phyloP scores from a whole-genome alignment of 192 early-diverging fungal genomes.

The Podila epicladia region DNA sequence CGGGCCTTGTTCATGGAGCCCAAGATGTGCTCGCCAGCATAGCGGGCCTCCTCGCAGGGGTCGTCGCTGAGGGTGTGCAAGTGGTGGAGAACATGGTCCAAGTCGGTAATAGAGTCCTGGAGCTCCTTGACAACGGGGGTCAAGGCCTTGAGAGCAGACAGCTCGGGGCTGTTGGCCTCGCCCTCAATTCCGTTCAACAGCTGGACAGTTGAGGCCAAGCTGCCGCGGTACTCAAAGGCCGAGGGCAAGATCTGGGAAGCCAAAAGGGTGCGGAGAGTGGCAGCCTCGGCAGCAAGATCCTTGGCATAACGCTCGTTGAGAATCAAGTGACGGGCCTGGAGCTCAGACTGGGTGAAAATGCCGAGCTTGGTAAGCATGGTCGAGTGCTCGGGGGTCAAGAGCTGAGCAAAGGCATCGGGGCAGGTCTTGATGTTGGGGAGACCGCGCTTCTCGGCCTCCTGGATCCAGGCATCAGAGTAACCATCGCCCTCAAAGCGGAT shows the following conservation, averaged over 20 bases:
- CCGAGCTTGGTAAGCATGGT: conserved; percentile 82
- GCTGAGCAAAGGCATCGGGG: conserved; percentile 90
- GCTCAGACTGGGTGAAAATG: conserved; percentile 89
- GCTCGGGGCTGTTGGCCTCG: conserved; percentile 68
- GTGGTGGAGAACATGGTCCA: conserved; percentile 65
- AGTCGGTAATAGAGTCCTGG: conserved; percentile 63
- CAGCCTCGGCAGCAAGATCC: conserved; percentile 93
- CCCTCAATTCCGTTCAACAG: conserved; percentile 70
- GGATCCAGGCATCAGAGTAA: conserved; percentile 95
- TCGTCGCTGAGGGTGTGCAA: conserved; percentile 65
- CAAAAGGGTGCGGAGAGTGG: conserved; percentile 88
- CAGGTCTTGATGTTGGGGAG: conserved; percentile 95
- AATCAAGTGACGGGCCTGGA: conserved; percentile 96
- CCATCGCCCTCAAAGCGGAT: conserved; percentile 98
- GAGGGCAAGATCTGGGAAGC: conserved; percentile 87
- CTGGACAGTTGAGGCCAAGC: conserved; percentile 81
- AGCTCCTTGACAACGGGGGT: conserved; percentile 69
- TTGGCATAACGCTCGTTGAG: conserved; percentile 98
- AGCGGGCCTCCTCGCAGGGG: conserved; percentile 69
- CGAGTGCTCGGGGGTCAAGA: conserved; percentile 76
- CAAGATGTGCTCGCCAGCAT: conserved; percentile 67
- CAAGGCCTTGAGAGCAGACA: conserved; percentile 70
- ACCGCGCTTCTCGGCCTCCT: conserved; percentile 93
- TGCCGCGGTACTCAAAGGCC: conserved; percentile 88
- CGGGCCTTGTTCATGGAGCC: conserved; percentile 80